Conservation (phyloP, 805 yeast genomes). For the Candida orba region DNA sequence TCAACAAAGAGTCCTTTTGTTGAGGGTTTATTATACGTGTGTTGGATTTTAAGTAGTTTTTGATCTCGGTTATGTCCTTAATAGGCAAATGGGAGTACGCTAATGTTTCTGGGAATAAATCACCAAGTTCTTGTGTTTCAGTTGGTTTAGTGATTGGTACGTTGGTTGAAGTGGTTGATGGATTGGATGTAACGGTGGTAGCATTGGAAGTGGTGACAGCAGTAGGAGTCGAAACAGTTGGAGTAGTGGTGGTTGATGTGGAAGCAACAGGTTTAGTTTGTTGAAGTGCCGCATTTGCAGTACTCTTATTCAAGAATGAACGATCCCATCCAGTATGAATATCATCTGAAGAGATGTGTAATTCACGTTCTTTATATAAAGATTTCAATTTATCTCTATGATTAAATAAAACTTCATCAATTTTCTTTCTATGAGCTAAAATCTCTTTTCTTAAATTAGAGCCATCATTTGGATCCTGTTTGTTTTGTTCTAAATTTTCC, state of each 20-base stretch:
- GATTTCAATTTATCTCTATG: constrained; percentile 61
- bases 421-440: constrained; percentile 59
- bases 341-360: constrained; percentile 84
- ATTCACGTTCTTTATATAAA: constrained; percentile 60
- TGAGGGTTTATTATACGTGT: constrained; percentile 67
- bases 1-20: constrained; percentile 86
- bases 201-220: background rate
- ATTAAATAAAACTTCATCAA: constrained; percentile 56
- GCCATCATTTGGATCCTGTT: constrained; percentile 36
- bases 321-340: constrained; percentile 88
- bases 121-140: constrained; percentile 15
- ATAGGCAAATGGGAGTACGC: constrained; percentile 52
- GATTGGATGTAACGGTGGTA: constrained; percentile 1
- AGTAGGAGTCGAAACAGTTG: background rate
- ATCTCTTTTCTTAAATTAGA: constrained; percentile 31
- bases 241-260: background rate
- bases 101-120: constrained; percentile 15
- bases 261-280: background rate
- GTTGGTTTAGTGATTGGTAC: constrained; percentile 6
- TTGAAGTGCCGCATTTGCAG: constrained; percentile 1
- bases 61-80: constrained; percentile 41
- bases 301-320: constrained; percentile 64
- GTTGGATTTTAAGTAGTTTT: constrained; percentile 44
- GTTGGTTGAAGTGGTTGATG: background rate
- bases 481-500: constrained; percentile 46